A percentile compares a stretch with the other conserved stretches of the same genome.
These are phyloP conservation scores for Neurospora hispaniola DNA, from an alignment of 495 filamentous ascomycete genomes.

Conservation along the genomic window DNA sequence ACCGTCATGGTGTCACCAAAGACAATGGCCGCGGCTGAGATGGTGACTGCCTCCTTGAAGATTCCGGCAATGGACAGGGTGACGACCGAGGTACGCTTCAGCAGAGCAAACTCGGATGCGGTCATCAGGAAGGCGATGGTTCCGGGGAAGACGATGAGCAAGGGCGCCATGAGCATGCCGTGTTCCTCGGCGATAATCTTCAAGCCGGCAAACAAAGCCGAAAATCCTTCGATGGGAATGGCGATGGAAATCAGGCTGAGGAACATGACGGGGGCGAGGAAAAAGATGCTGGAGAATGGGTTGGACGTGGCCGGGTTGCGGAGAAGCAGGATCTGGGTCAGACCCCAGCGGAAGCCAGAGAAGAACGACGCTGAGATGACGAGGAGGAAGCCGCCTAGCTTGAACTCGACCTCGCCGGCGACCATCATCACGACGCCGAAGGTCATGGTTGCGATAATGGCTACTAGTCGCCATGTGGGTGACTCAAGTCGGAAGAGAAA, in stretches of 20 bases:
- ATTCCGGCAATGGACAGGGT: conserved; percentile 95
- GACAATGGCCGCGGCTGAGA: conserved; percentile 74
- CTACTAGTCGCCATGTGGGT: conserved; percentile 72
- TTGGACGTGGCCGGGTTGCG: conserved; percentile 93
- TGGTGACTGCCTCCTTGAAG: conserved; percentile 98
- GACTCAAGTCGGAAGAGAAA: conserved; percentile 88
- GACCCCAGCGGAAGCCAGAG: conserved; percentile 92
- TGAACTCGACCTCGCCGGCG: conserved; percentile 87
- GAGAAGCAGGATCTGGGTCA: conserved; percentile 92
- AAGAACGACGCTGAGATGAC: conserved; percentile 90
- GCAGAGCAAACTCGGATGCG: conserved; percentile 84
- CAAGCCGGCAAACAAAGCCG: conserved; percentile 52
- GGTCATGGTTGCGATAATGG: conserved; percentile 90
- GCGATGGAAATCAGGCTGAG: conserved; percentile 68
- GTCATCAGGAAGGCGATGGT: conserved; percentile 94
- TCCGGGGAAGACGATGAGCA: conserved; percentile 80
- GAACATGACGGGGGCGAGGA: conserved; percentile 96
- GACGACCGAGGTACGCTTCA: conserved; percentile 92
- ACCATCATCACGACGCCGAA: conserved; percentile 98
- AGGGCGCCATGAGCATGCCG: conserved; percentile 45
- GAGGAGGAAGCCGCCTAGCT: conserved; percentile 76
- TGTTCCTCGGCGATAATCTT: conserved; percentile 49
- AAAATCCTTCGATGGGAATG: conserved; percentile 73
- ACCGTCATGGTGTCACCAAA: conserved; percentile 85
- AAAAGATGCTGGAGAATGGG: conserved; percentile 94